Percentiles rank a stretch among this genome's conserved stretches.
Evolutionary conservation across 345 rosid species (phyloP).

Genomic region (Fremontodendron californicum): DNA sequence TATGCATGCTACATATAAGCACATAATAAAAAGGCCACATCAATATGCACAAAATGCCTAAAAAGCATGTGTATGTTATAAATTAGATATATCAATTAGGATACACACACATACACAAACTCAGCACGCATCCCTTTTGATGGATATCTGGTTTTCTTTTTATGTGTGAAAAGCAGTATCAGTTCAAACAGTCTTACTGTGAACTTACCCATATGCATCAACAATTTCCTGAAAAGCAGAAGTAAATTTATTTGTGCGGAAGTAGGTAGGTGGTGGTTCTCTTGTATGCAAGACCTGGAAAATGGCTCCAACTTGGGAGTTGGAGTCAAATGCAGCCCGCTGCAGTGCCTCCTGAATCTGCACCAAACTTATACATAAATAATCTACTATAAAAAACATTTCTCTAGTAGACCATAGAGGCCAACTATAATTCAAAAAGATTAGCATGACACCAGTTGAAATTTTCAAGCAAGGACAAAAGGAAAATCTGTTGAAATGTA

Average conservation of each 20-base stretch:
- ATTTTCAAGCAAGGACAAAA: background rate
- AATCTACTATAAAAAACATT: background rate
- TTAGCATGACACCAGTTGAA: background rate
- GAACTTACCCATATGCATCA: constrained; percentile 91
- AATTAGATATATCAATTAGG: background rate
- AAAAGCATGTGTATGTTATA: background rate
- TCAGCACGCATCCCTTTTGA: background rate
- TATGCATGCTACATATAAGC: background rate
- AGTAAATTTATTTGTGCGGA: constrained; percentile 85
- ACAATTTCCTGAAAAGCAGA: constrained; percentile 94
- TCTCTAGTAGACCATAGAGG: constrained; percentile 6
- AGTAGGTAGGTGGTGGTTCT: constrained; percentile 89
- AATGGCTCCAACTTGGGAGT: constrained; percentile 90
- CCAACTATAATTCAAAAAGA: constrained; percentile 5
- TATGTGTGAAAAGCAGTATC: background rate
- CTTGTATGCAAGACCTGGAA: constrained; percentile 79
- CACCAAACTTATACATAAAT: constrained; percentile 25
- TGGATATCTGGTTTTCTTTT: background rate
- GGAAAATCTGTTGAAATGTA: background rate
- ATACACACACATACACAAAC: background rate
- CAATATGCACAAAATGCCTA: background rate
- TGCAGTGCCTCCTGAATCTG: constrained; percentile 96
- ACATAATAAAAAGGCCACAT: background rate
- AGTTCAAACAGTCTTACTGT: constrained; percentile 10
- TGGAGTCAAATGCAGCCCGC: constrained; percentile 88